Conservation (phyloP, 2,329 filamentous ascomycete species). For the Ophiostoma novo-ulmi region DNA sequence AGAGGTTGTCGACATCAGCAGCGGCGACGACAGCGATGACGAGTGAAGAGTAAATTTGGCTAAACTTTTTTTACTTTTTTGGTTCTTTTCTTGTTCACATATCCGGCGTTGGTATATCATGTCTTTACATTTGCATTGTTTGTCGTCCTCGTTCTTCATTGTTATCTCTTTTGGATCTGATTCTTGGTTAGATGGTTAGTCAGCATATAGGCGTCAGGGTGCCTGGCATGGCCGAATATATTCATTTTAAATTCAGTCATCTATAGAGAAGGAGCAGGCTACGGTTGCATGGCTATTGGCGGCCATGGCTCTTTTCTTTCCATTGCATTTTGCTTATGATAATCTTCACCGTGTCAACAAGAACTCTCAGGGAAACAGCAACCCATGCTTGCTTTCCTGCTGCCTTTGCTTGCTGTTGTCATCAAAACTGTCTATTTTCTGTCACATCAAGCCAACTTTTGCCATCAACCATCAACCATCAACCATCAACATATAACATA, state of each 20-base stretch:
- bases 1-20: constrained; percentile 34
- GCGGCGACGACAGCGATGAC: constrained; percentile 28
- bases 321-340: background rate
- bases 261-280: background rate
- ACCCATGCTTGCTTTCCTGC: background rate
- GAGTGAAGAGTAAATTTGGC: constrained; percentile 25
- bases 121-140: background rate
- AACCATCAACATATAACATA: too few relatives aligned
- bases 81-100: background rate
- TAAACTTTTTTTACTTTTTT: background rate
- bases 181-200: background rate
- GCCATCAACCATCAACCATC: background rate
- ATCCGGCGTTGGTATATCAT: constrained; percentile 1
- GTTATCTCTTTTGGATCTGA: background rate
- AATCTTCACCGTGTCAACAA: background rate
- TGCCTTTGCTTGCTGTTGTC: background rate
- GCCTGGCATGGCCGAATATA: background rate
- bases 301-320: background rate
- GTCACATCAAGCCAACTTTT: background rate
- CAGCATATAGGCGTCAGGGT: background rate
- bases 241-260: background rate
- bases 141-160: background rate
- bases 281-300: too few relatives aligned
- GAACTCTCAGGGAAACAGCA: background rate
- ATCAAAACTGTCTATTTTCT: background rate